Evolutionary conservation across 495 filamentous ascomycete species (phyloP).

Genomic region (Lentithecium fluviatile): DNA sequence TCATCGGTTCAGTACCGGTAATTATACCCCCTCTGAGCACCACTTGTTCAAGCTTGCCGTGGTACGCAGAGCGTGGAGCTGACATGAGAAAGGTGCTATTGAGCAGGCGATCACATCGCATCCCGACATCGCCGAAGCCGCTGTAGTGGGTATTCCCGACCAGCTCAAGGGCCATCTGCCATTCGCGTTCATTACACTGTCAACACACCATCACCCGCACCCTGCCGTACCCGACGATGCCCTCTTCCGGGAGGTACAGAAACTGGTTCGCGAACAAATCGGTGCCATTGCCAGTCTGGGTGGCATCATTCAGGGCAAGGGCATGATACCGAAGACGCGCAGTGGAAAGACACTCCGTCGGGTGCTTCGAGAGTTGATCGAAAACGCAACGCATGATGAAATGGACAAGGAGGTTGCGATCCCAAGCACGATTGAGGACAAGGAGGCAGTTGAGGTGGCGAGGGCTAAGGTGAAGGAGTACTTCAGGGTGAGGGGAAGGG

Average conservation of each 20-base stretch:
- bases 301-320: slow-evolving; percentile 77
- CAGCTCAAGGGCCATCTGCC: slow-evolving; percentile 83
- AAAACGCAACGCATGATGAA: slow-evolving; percentile 56
- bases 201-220: slow-evolving; percentile 48
- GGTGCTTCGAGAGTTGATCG: slow-evolving; percentile 76
- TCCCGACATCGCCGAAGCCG: slow-evolving; percentile 72
- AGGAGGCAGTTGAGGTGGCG: slow-evolving; percentile 57
- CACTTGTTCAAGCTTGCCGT: neutral
- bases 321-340: slow-evolving; percentile 91
- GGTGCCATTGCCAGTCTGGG: slow-evolving; percentile 82
- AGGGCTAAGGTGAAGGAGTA: slow-evolving; percentile 56
- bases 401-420: slow-evolving; percentile 55
- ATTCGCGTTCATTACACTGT: slow-evolving; percentile 77
- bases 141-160: slow-evolving; percentile 83
- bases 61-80: neutral
- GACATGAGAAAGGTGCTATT: slow-evolving; percentile 59
- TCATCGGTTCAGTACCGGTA: slow-evolving; percentile 86
- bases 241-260: slow-evolving; percentile 62
- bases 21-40: slow-evolving; percentile 18
- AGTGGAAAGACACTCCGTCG: slow-evolving; percentile 83
- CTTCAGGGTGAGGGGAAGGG: slow-evolving; percentile 51
- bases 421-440: slow-evolving; percentile 62
- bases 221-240: slow-evolving; percentile 48
- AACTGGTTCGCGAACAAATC: slow-evolving; percentile 73
- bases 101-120: slow-evolving; percentile 87